Evolutionary conservation across 768 basidiomycete genomes (phyloP).

Genomic region (Trametes gibbosa): DNA sequence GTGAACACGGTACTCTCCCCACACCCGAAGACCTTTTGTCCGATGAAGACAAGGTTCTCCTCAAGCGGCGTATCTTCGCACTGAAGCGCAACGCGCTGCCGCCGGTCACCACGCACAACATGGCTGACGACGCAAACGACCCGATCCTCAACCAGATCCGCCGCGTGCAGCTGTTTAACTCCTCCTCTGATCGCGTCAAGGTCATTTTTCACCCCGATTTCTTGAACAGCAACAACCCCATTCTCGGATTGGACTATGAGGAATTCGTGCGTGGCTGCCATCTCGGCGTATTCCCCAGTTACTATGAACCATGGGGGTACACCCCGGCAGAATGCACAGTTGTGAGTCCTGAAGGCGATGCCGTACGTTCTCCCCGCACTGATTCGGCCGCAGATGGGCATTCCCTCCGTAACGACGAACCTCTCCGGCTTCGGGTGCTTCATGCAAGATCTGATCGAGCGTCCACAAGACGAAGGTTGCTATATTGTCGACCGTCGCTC

Average conservation of each 20-base stretch:
- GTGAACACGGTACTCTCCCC: conserved; percentile 73
- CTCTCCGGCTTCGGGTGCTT: conserved; percentile 97
- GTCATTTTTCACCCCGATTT: conserved; percentile 99
- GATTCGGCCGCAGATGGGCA: conserved; percentile 72
- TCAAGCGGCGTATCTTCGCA: conserved; percentile 96
- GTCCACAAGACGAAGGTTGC: conserved; percentile 91
- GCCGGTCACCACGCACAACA: conserved; percentile 97
- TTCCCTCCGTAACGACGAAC: conserved; percentile 96
- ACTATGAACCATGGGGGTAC: conserved; percentile 96
- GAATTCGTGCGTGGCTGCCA: conserved; percentile 99
- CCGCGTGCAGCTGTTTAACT: conserved; percentile 91
- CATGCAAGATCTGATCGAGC: conserved; percentile 97
- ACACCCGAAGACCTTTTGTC: conserved; percentile 77
- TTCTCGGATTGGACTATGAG: conserved; percentile 95
- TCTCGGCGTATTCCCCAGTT: conserved; percentile 96
- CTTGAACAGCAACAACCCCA: conserved; percentile 96
- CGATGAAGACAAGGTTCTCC: conserved; percentile 87
- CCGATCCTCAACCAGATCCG: conserved; percentile 95
- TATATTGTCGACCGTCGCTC: conserved; percentile 94
- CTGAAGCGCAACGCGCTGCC: conserved; percentile 94
- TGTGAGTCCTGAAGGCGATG: conserved; percentile 40
- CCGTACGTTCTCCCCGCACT: neutral
- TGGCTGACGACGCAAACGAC: conserved; percentile 90
- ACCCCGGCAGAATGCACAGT: conserved; percentile 99
- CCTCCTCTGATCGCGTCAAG: conserved; percentile 87